Percentiles rank a stretch among this genome's conserved stretches.
Conservation (phyloP, 176 grass and related monocot species). For the Coix lacrymajobi region DNA sequence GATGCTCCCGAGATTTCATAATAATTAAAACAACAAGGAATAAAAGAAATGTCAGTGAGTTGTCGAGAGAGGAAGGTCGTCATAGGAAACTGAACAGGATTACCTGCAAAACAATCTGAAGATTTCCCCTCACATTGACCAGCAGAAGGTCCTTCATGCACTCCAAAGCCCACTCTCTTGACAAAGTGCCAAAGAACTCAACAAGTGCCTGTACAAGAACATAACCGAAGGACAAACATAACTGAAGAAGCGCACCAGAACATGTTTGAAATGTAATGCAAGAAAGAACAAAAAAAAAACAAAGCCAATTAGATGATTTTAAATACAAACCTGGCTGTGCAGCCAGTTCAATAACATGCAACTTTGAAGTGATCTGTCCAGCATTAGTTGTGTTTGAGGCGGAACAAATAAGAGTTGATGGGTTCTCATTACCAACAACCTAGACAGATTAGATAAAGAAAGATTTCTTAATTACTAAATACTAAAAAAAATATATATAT, state of each 20-base stretch:
- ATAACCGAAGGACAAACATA: no score
- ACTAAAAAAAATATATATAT: slow-evolving; percentile 8
- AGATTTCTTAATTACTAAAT: background rate
- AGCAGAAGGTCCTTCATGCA: slow-evolving; percentile 98
- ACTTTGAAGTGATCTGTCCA: slow-evolving; percentile 84
- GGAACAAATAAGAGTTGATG: slow-evolving; percentile 85
- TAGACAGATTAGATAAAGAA: slow-evolving; percentile 8
- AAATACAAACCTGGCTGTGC: slow-evolving; percentile 68
- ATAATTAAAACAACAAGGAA: slow-evolving; percentile 7
- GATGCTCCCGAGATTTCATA: background rate
- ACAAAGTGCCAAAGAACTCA: slow-evolving; percentile 93
- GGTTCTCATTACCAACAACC: slow-evolving; percentile 91
- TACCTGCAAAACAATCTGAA: slow-evolving; percentile 96
- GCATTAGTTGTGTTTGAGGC: slow-evolving; percentile 82
- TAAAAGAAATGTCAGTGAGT: background rate
- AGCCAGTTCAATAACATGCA: slow-evolving; percentile 92
- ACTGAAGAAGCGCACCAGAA: background rate
- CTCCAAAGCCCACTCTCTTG: slow-evolving; percentile 89
- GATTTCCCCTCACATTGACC: slow-evolving; percentile 86
- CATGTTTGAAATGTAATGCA: background rate
- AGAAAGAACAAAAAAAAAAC: background rate
- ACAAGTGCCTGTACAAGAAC: slow-evolving; percentile 62
- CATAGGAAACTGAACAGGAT: background rate
- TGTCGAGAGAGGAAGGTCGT: background rate
- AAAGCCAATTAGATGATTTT: background rate